Percentiles rank a stretch among this genome's conserved stretches.
Conservation (phyloP, 768 basidiomycete genomes). For the Rhizopogon sp. region DNA sequence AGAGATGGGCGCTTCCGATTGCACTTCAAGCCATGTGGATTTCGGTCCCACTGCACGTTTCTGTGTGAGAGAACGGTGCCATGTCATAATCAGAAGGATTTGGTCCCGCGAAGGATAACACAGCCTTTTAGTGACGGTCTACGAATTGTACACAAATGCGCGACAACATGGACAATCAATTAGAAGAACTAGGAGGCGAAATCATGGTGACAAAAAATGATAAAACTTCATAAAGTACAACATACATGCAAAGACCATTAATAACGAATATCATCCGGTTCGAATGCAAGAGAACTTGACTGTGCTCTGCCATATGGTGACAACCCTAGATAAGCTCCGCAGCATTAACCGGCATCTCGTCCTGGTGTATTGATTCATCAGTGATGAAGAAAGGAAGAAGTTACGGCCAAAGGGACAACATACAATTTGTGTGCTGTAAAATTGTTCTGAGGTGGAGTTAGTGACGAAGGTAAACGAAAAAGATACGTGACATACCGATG, state of each 20-base stretch:
- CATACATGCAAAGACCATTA: conserved; percentile 4
- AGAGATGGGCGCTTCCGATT: background rate
- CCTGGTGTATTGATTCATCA: conserved; percentile 43
- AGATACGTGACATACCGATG: conserved; percentile 60
- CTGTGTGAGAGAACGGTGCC: background rate
- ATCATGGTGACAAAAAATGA: background rate
- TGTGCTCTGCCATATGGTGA: background rate
- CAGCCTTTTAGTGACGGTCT: background rate
- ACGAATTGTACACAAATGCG: background rate
- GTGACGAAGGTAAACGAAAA: conserved; percentile 8
- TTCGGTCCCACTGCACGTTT: background rate
- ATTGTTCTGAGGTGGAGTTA: conserved; percentile 62
- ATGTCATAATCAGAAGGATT: background rate
- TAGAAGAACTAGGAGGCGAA: background rate
- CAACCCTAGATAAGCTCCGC: conserved; percentile 82
- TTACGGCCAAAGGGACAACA: conserved; percentile 18
- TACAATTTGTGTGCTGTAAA: conserved; percentile 93
- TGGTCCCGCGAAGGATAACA: background rate
- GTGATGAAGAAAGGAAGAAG: background rate
- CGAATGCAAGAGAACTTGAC: background rate
- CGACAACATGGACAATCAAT: background rate
- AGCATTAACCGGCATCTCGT: conserved; percentile 99
- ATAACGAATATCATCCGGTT: conserved; percentile 1
- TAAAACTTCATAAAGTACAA: conserved; percentile 16
- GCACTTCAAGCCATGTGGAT: background rate